Percentiles rank a stretch among this genome's conserved stretches.
These are phyloP conservation scores for Kluyveromyces aestuarii DNA, from an alignment of 805 yeast species.

Conservation along the genomic window DNA sequence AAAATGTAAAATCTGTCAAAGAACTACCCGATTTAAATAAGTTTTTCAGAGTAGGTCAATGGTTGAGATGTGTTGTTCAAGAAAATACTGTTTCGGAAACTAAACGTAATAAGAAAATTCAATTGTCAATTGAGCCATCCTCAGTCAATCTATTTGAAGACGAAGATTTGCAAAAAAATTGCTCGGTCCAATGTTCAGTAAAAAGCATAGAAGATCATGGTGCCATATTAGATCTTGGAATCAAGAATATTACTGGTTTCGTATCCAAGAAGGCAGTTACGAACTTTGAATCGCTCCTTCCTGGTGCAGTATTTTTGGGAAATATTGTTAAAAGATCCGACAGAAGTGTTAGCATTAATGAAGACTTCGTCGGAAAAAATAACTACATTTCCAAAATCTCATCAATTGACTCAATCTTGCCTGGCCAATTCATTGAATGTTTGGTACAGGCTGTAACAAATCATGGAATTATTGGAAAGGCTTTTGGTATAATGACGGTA, in stretches of 20 bases:
- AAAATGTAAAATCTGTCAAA: conserved; percentile 15
- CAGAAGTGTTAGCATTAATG: conserved; percentile 44
- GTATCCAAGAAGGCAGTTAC: conserved; percentile 60
- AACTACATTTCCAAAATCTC: conserved; percentile 46
- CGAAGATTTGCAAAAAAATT: conserved; percentile 58
- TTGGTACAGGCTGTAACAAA: conserved; percentile 48
- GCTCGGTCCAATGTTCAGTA: conserved; percentile 64
- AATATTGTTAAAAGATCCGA: conserved; percentile 41
- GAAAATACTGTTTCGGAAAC: conserved; percentile 38
- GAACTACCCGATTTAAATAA: conserved; percentile 48
- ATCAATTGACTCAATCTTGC: conserved; percentile 70
- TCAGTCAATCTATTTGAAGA: conserved; percentile 55
- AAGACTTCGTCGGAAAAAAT: conserved; percentile 38
- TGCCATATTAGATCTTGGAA: conserved; percentile 63
- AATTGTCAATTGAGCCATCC: conserved; percentile 65
- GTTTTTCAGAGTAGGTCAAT: conserved; percentile 66
- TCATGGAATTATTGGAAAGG: conserved; percentile 63
- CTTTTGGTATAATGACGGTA: conserved; percentile 66
- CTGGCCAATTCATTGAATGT: conserved; percentile 78
- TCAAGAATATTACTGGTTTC: conserved; percentile 53
- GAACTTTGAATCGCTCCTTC: conserved; percentile 30
- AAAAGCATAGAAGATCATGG: conserved; percentile 90
- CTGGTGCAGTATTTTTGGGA: conserved; percentile 66
- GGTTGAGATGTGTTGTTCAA: conserved; percentile 75
- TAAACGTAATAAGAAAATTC: conserved; percentile 46